Conservation (phyloP, 2,329 filamentous ascomycete species). For the Alternaria viburni region DNA sequence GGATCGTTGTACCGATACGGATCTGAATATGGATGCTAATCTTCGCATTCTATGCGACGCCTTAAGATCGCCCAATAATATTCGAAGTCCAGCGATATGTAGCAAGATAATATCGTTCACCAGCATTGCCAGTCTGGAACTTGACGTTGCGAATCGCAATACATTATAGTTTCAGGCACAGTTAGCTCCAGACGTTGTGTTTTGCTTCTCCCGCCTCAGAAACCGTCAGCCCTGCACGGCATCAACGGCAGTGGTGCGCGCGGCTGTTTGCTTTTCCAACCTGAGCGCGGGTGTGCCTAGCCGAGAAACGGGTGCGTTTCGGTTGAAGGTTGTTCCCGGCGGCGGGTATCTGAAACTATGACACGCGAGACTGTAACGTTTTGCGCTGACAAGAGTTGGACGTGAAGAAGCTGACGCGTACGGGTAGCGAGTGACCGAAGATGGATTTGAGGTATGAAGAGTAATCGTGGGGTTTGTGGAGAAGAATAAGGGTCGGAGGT, state of each 20-base stretch:
- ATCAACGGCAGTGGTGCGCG: not conserved
- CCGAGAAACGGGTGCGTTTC: not conserved
- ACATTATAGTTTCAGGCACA: not conserved
- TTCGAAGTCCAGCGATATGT: too few relatives aligned
- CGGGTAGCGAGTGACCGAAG: not conserved
- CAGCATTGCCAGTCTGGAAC: not conserved
- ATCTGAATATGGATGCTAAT: not conserved
- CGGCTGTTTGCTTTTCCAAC: not conserved
- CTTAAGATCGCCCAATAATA: not conserved
- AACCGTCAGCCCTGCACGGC: not conserved
- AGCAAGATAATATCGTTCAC: not conserved
- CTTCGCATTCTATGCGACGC: not conserved
- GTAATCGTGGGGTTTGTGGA: not conserved
- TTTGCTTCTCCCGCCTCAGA: not conserved
- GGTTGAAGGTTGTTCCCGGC: not conserved
- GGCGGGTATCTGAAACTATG: slow-evolving; percentile 7
- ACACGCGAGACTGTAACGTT: slow-evolving; percentile 4
- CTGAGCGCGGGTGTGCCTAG: not conserved
- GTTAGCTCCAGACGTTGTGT: not conserved
- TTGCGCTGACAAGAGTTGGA: slow-evolving; percentile 1
- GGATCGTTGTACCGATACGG: not conserved
- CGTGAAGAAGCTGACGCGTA: slow-evolving; percentile 8
- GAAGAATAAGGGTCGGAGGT: not conserved
- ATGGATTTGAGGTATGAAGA: not conserved
- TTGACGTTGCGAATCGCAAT: too few relatives aligned